phyloP scores from a whole-genome alignment of 106 monocot genomes.

The Dendrobium officinale region DNA sequence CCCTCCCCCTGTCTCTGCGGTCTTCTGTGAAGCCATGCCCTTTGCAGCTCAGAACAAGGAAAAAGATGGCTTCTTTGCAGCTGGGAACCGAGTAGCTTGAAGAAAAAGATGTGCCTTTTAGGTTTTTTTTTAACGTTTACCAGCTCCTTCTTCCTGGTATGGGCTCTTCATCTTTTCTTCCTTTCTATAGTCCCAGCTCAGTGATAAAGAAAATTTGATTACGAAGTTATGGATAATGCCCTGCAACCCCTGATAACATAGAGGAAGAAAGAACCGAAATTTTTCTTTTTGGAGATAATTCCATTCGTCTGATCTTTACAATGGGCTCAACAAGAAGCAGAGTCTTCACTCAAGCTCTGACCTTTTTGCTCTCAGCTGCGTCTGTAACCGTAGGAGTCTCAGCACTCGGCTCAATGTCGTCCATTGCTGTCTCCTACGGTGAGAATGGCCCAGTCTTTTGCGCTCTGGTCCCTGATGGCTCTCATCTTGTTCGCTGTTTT shows the following conservation, averaged over 20 bases:
- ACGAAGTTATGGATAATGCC: background rate
- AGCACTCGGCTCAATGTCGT: constrained; percentile 94
- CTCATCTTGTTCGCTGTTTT: constrained; percentile 67
- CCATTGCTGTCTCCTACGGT: constrained; percentile 94
- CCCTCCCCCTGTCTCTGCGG: background rate
- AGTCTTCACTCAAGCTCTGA: constrained; percentile 17
- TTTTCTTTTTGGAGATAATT: background rate
- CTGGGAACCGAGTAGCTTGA: background rate
- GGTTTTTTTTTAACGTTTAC: background rate
- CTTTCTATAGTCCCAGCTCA: background rate
- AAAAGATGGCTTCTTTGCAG: constrained; percentile 9
- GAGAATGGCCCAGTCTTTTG: constrained; percentile 89
- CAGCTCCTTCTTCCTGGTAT: background rate
- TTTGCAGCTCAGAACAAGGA: constrained; percentile 1
- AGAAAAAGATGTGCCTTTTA: background rate
- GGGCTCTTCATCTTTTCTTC: background rate
- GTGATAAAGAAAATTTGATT: background rate
- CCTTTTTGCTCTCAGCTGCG: constrained; percentile 17
- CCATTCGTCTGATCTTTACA: background rate
- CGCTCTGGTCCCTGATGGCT: constrained; percentile 60
- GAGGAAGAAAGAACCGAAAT: background rate
- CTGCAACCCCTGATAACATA: background rate
- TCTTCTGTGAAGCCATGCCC: background rate
- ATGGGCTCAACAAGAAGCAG: constrained; percentile 2
- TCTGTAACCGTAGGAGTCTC: constrained; percentile 7